Base-by-base conservation (phyloP, 352 stramenopile species). In the Pythium aristosporum region DNA sequence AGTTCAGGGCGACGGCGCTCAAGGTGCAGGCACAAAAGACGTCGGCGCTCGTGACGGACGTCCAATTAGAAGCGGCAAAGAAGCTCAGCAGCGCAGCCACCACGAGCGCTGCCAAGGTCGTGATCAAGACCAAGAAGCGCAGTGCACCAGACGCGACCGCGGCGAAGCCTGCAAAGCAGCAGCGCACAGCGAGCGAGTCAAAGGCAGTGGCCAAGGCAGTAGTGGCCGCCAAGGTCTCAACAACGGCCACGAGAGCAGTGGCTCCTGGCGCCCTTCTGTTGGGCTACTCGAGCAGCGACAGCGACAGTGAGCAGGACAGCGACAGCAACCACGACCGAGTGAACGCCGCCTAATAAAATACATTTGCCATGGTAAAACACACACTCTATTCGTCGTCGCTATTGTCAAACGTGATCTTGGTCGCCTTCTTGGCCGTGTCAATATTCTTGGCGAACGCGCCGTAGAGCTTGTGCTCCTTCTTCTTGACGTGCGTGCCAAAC, bases 401-500 rank as follows among this genome's bases (percentile, higher is more conserved):
- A 36, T 66, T 71, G 66, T 87, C 84, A 66, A 99, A 99, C 52
- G 87, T 98, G 73, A 99, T 99, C 77, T 99, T 99, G 18, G 92
- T 98, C 16, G 97, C 94, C 74, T 99, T 98, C 78, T 99, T 99
- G 63, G 60, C 83, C 72, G 96, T 91, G 71, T 97, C 91, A 42
- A 96, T 90, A 63, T 95, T 89, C 73, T 97, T 98, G 41, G 93
- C 92, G 48, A 98, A 98, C 51, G 96, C 97, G 50, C 97, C 97
- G 72, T 99, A 99, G 20, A 99, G 74, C 71, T 99, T 99, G 89
- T 99, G 96, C 76, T 99, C 96, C 91, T 99, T 99, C 86, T 99
- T 99, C 83, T 99, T 99, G 51, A 99, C 98, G 36, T 98, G 97
- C 63, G 96, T 99, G 63, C 97, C 97, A 76, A 99, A 99, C 72